Evolutionary conservation across 495 filamentous ascomycete species (phyloP).

Genomic region (Cudoniella acicularis): DNA sequence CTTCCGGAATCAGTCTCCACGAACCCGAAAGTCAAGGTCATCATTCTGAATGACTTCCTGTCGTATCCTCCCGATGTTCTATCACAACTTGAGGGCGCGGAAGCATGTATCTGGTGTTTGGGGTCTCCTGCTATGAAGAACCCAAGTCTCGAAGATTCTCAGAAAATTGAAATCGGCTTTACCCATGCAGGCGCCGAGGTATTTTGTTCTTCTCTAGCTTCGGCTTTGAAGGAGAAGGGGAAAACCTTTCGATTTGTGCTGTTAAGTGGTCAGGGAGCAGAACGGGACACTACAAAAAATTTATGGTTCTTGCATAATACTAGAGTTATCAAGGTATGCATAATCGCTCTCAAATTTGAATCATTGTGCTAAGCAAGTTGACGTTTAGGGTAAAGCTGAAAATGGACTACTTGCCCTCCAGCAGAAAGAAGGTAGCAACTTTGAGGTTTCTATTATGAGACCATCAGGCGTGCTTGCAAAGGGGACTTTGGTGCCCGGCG

Average conservation of each 20-base stretch:
- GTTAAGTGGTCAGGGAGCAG: slow-evolving; percentile 25
- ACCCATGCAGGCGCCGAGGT: slow-evolving; percentile 17
- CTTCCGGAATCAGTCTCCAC: slow-evolving; percentile 15
- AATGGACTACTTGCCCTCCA: slow-evolving; percentile 15
- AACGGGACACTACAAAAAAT: slow-evolving; percentile 17
- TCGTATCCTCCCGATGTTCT: slow-evolving; percentile 23
- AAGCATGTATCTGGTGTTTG: slow-evolving; percentile 27
- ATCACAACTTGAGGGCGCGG: slow-evolving; percentile 19
- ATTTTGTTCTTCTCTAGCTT: slow-evolving; percentile 11
- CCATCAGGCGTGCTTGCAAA: slow-evolving; percentile 6
- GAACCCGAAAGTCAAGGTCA: slow-evolving; percentile 23
- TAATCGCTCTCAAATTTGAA: slow-evolving; percentile 8
- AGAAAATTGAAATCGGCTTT: slow-evolving; percentile 17
- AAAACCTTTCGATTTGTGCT: slow-evolving; percentile 26
- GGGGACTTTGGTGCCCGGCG: not conserved
- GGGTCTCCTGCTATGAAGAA: slow-evolving; percentile 13
- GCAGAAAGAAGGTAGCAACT: slow-evolving; percentile 10
- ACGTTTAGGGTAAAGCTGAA: slow-evolving; percentile 8
- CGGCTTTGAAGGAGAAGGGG: slow-evolving; percentile 13
- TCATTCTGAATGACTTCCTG: slow-evolving; percentile 24
- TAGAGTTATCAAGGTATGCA: slow-evolving; percentile 23
- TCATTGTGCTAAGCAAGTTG: not conserved
- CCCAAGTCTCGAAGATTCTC: not conserved
- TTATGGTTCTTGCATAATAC: slow-evolving; percentile 19
- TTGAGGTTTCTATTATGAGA: slow-evolving; percentile 5